Evolutionary conservation across 2,329 filamentous ascomycete species (phyloP).

Genomic region (Beauveria caledonica): DNA sequence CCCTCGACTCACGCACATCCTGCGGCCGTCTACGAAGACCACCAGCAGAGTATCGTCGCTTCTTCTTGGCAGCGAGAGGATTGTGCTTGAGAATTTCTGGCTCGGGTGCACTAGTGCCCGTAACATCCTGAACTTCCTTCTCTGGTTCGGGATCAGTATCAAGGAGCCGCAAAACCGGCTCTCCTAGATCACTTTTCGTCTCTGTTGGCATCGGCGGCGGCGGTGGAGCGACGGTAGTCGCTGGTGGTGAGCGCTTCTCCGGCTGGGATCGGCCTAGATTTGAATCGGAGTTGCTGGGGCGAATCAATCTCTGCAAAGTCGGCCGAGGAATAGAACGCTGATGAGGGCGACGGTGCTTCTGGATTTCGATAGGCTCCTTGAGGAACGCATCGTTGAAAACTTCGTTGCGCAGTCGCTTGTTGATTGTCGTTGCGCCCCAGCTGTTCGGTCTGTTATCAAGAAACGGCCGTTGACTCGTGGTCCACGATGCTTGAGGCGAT

Average conservation of each 20-base stretch:
- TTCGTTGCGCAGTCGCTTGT: constrained; percentile 78
- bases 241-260: not conserved
- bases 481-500: constrained; percentile 3
- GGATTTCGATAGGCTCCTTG: constrained; percentile 72
- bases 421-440: constrained; percentile 90
- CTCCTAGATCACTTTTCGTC: constrained; percentile 27
- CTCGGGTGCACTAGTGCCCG: constrained; percentile 58
- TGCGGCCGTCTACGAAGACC: constrained; percentile 67
- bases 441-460: constrained; percentile 53
- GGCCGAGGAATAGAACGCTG: constrained; percentile 56
- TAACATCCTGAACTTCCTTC: constrained; percentile 43
- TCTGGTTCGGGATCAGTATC: constrained; percentile 27
- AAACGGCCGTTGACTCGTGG: constrained; percentile 22
- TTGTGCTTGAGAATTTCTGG: constrained; percentile 44
- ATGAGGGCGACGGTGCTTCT: constrained; percentile 64
- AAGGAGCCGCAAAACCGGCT: constrained; percentile 19
- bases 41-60: constrained; percentile 78
- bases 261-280: constrained; percentile 20
- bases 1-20: constrained; percentile 61
- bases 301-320: constrained; percentile 36
- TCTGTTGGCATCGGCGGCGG: constrained; percentile 13
- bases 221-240: not conserved
- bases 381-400: constrained; percentile 89
- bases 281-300: constrained; percentile 38
- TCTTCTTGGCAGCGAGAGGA: constrained; percentile 36